A percentile compares a stretch with the other conserved stretches of the same genome.
phyloP scores from a whole-genome alignment of 371 early-diverging fungal genomes.

The Parasitella parasitica region DNA sequence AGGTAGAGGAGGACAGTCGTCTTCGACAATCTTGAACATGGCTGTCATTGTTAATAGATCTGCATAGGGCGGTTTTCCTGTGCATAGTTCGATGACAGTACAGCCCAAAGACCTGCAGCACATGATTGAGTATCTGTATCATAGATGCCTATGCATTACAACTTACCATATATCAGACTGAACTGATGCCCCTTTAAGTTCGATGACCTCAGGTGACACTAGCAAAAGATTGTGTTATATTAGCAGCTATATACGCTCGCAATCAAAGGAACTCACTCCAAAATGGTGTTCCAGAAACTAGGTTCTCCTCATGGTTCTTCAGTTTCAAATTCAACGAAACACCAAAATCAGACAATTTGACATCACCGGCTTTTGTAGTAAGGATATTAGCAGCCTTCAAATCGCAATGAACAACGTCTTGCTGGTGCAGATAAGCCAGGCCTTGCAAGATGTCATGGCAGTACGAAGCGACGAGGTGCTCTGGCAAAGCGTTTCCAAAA shows the following conservation, averaged over 20 bases:
- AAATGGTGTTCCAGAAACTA: constrained; percentile 89
- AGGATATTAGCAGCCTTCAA: constrained; percentile 96
- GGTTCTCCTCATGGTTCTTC: constrained; percentile 61
- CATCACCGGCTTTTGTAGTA: constrained; percentile 90
- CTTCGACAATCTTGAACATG: constrained; percentile 92
- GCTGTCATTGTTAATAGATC: constrained; percentile 84
- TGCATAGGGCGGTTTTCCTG: constrained; percentile 87
- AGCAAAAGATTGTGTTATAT: neutral
- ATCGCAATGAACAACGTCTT: constrained; percentile 90
- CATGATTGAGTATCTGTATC: neutral
- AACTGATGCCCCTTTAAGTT: constrained; percentile 76
- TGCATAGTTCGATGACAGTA: constrained; percentile 85
- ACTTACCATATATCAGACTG: constrained; percentile 88
- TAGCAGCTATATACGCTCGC: neutral
- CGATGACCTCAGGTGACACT: constrained; percentile 96
- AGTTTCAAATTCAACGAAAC: constrained; percentile 83
- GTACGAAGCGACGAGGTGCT: constrained; percentile 87
- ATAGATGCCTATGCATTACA: no score
- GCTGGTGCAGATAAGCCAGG: constrained; percentile 87
- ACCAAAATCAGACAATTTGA: constrained; percentile 96
- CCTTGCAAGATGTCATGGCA: constrained; percentile 88
- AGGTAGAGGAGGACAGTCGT: constrained; percentile 82
- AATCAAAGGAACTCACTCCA: constrained; percentile 69
- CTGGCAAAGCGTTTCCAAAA: constrained; percentile 87
- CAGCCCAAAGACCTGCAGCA: constrained; percentile 68